Evolutionary conservation across 345 rosid genomes (phyloP), one percentile per base, ranked within the genome.

Genomic region (Pelargonium nanum): DNA sequence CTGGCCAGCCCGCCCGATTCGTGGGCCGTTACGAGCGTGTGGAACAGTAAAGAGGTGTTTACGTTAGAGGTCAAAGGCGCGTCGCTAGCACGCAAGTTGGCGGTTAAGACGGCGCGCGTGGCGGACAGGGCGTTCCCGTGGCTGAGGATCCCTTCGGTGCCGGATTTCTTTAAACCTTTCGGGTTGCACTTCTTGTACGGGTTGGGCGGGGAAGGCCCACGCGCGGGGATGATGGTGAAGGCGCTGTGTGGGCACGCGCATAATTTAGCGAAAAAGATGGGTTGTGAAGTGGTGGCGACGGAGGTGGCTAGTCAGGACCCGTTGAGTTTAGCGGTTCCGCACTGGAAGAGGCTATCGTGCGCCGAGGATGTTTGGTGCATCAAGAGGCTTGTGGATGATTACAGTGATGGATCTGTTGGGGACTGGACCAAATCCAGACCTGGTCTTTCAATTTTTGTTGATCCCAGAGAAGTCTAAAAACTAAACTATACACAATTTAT

Each of bases 401-500:
- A 79, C 15, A 73, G 83, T 51, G 97, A 91, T 44, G 87, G 83
- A 19, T 70, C 79, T 22, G 74, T 69, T 21, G 84, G 73, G 30
- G 95, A 91, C 74, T 91, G 97, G 97, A 84, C 94, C 6, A 84
- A 83, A 60, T 86, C 91, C 62, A 70, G 78, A 12, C 78, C 94
- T 55, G 91, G 77, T 55, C 34, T 70, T 72, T 88, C 97, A 22
- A 77, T 91, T 73, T 91, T 91, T 72, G 96, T 91, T 65, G 97
- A 91, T 75, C 97, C 97, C 5, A 82, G 97, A 72, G 97, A 91
- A 55, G 55, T 86, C 58, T 91, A 62, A 70, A n/a, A n/a, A n/a
- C n/a, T n/a, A n/a, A n/a, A n/a, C n/a, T n/a, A n/a, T n/a, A n/a
- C n/a, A n/a, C n/a, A n/a, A n/a, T n/a, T n/a, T n/a, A n/a, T n/a